Base-by-base conservation (phyloP, 2,329 filamentous ascomycete genomes). In the Myriosclerotinia scirpicola region DNA sequence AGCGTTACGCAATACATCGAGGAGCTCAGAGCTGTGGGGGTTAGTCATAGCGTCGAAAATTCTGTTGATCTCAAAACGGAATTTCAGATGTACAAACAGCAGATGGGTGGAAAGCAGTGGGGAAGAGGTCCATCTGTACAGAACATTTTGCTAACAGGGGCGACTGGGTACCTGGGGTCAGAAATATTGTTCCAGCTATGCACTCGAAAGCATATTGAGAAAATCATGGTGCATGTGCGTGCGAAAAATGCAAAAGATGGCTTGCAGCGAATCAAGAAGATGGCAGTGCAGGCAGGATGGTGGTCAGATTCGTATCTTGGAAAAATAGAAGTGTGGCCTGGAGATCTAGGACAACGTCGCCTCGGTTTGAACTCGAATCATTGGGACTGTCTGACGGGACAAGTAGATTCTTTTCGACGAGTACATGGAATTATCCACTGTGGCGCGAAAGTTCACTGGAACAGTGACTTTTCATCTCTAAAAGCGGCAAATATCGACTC, bases 341-440 rank as follows among this genome's bases (percentile, higher is more conserved):
- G 93, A 66, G 90, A 94, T 76, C 80, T 97, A 2, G 82, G 86
- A 15, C 82, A 91, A 75, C 86, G 88, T 1, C 82, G 84, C 15
- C 86, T 97, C 14, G 92, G 92, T 8, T 78, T 96, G 14, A 81
- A 84, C 14, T 81, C 85, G 5, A 80, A 80, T 1, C 80, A 80
- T 1, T 96, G 91, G 90, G 80, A 88, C 63, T 79, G 77, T 5
- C 75, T 97, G 5, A 80, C 83, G 5, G 70, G 73, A 30, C 68
- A 79, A 87, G 1, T 30, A 1, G 14, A 12, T 3, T 34, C 52
- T 14, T 38, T 17, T 20, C 26, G 42, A 48, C 81, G 85, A 22
- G 88, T 88, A 0, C 91, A 96, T 74, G 83, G 86, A 1, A 81
- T 92, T 2, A 85, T 92, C 46, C 89, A 97, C 80, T 97, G 96